phyloP scores from a whole-genome alignment of 2,329 filamentous ascomycete genomes.

The Fusarium chlamydosporum region DNA sequence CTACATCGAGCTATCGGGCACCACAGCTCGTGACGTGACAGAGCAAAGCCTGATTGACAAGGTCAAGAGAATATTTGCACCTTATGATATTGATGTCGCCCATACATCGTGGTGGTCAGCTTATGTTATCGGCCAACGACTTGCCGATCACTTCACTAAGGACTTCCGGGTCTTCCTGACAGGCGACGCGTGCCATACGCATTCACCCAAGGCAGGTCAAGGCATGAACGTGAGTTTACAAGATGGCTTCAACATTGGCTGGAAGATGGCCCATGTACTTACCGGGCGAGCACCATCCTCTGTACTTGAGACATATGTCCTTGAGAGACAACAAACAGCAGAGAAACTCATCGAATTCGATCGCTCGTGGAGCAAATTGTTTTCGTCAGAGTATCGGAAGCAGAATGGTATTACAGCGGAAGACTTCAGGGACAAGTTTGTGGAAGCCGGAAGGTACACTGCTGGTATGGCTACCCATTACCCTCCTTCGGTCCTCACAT shows the following conservation, averaged over 20 bases:
- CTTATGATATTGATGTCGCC: conserved; percentile 63
- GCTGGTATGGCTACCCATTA: conserved; percentile 40
- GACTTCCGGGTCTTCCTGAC: conserved; percentile 75
- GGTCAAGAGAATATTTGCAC: conserved; percentile 66
- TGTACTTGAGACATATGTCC: conserved; percentile 63
- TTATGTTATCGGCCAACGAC: conserved; percentile 75
- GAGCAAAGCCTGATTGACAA: conserved; percentile 54
- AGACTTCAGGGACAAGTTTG: conserved; percentile 41
- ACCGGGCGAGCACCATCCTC: conserved; percentile 45
- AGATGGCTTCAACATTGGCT: conserved; percentile 69
- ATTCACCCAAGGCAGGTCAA: conserved; percentile 73
- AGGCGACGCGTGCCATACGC: conserved; percentile 71
- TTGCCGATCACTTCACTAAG: conserved; percentile 57
- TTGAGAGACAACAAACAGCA: conserved; percentile 64
- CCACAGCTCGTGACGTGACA: conserved; percentile 19
- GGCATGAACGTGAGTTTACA: conserved; percentile 82
- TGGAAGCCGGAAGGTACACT: conserved; percentile 42
- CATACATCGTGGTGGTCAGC: conserved; percentile 49
- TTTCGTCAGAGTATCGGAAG: conserved; percentile 38
- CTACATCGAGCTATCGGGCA: conserved; percentile 39
- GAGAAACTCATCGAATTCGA: conserved; percentile 63
- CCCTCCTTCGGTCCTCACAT: conserved; percentile 21
- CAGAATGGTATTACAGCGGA: conserved; percentile 11
- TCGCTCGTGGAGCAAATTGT: conserved; percentile 49
- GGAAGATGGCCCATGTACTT: conserved; percentile 66